These are phyloP conservation scores for Ampelocalamus luodianensis DNA, from an alignment of 176 grass and related monocot genomes.

Conservation along the genomic window DNA sequence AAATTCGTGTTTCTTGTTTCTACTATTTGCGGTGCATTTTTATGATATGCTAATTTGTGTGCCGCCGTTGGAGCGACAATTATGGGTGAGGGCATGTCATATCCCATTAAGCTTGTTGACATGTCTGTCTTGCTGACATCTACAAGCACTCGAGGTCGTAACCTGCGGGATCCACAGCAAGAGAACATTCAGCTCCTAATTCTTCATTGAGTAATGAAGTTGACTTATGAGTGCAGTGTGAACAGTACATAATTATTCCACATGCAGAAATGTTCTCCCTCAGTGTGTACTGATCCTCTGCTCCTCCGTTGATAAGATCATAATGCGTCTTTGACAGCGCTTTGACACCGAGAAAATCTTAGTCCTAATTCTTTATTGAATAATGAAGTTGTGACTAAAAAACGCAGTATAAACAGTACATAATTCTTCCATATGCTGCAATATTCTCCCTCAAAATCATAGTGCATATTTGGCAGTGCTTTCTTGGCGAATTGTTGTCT, in stretches of 20 bases:
- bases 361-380: background rate
- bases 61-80: constrained; percentile 70
- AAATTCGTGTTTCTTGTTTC: too few relatives aligned
- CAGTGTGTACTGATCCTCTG: constrained; percentile 73
- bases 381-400: background rate
- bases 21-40: too few relatives aligned
- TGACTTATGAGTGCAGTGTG: background rate
- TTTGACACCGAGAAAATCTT: constrained; percentile 23
- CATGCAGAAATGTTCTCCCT: constrained; percentile 73
- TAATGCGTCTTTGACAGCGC: constrained; percentile 70
- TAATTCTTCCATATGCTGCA: constrained; percentile 80
- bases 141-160: constrained; percentile 71
- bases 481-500: constrained; percentile 70
- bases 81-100: constrained; percentile 72
- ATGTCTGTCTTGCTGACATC: constrained; percentile 84
- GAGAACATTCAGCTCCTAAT: background rate
- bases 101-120: constrained; percentile 75
- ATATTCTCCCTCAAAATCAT: constrained; percentile 88
- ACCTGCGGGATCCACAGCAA: constrained; percentile 48
- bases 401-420: constrained; percentile 37
- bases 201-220: background rate
- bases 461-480: constrained; percentile 81
- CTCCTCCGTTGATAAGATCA: constrained; percentile 72
- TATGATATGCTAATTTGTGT: constrained; percentile 71
- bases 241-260: constrained; percentile 60